phyloP scores from a whole-genome alignment of 192 early-diverging fungal species.

The Oehlia diaphana region DNA sequence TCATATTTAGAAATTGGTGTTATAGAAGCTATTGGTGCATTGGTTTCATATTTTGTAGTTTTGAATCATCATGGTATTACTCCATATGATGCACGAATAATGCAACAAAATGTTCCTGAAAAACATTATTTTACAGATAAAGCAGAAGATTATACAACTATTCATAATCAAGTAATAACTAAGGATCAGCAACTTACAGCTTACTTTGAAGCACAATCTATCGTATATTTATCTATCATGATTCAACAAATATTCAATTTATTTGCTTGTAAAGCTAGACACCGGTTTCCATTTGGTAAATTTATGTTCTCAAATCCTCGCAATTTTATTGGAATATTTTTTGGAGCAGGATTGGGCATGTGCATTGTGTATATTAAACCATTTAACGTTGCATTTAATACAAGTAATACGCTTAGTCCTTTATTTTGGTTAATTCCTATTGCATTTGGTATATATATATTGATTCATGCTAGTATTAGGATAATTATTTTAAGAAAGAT shows the following conservation, averaged over 20 bases:
- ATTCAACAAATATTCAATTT: conserved; percentile 93
- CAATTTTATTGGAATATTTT: conserved; percentile 70
- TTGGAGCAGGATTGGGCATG: conserved; percentile 65
- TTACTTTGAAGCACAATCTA: conserved; percentile 76
- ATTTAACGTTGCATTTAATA: conserved; percentile 76
- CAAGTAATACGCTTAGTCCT: conserved; percentile 63
- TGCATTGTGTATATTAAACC: conserved; percentile 85
- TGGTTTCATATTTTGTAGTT: conserved; percentile 79
- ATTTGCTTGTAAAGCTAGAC: conserved; percentile 87
- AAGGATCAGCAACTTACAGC: conserved; percentile 64
- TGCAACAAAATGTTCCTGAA: conserved; percentile 51
- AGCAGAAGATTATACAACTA: conserved; percentile 41
- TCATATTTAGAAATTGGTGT: conserved; percentile 85
- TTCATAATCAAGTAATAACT: conserved; percentile 38
- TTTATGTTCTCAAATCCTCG: conserved; percentile 80
- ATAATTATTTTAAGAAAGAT: conserved; percentile 60
- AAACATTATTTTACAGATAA: conserved; percentile 50
- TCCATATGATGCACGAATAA: conserved; percentile 54
- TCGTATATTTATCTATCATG: conserved; percentile 74
- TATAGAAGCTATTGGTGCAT: conserved; percentile 72
- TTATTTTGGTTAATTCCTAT: conserved; percentile 85
- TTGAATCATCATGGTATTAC: conserved; percentile 64
- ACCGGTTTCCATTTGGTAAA: conserved; percentile 73
- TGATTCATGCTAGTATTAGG: conserved; percentile 72
- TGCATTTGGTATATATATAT: conserved; percentile 77